Evolutionary conservation across 2,329 filamentous ascomycete species (phyloP), one percentile per base, ranked within the genome.

Genomic region (Alternaria ethzedia): DNA sequence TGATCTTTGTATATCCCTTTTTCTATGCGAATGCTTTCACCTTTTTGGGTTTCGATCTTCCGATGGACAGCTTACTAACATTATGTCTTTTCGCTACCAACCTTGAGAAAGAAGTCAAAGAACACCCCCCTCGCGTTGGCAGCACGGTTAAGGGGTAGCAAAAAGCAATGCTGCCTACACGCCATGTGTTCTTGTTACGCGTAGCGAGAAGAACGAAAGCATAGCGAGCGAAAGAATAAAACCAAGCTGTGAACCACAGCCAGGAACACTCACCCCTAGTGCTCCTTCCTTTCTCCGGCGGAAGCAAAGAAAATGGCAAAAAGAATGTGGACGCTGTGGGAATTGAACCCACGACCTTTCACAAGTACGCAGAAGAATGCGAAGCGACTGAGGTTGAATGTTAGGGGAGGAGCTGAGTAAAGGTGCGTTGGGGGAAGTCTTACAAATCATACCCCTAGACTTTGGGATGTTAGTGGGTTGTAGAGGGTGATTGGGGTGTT

Each of bases 311-410:
- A 36, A 49, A 50, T 15, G 20, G 10, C 25, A 15, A 59, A 59
- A 54, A 61, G 51, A 68, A 59, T 51, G 13, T 70, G 68, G 68
- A 70, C 68, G 62, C 68, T 70, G 68, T 70, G 68, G 68, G 68
- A 70, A 70, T 70, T 70, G 68, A 70, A 70, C 68, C 68, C 68
- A 70, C 68, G 68, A 70, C 68, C 68, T 65, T 67, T 70, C 68
- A 70, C 68, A 70, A 36, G 23, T 62, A 54, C 64, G 52, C 56
- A 55, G 28, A 55, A 52, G 12, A n/a, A 62, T 70, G 68, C 68
- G 68, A 70, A 70, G 68, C 68, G 68, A 70, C 49, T 51, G 47
- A 12, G 23, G 49, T 6, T 6, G 17, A 10, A 4, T 50, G 30
- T 52, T 59, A 59, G 57, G 9, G 43, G 4, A 11, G 11, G 23